A percentile compares a stretch with the other conserved stretches of the same genome.
phyloP scores from a whole-genome alignment of 352 stramenopile species.

The Albugo candida region DNA sequence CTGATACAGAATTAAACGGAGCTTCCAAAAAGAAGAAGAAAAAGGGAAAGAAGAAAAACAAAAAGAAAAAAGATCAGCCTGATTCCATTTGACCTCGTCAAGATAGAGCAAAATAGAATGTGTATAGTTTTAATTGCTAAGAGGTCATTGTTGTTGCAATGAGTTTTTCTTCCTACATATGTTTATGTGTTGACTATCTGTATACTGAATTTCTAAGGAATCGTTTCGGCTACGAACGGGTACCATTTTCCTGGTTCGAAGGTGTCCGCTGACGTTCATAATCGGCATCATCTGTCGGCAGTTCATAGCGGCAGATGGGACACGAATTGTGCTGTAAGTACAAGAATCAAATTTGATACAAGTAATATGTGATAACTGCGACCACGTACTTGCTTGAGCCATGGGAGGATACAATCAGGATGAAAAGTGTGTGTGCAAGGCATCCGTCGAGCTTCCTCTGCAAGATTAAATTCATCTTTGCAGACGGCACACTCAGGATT shows the following conservation, averaged over 20 bases:
- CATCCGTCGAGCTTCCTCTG: slow-evolving; percentile 50
- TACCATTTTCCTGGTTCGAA: too few species aligned
- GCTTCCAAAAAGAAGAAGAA: slow-evolving; percentile 52
- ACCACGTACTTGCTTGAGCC: slow-evolving; percentile 35
- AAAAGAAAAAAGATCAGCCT: slow-evolving; percentile 17
- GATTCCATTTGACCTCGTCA: too few species aligned
- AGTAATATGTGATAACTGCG: background rate
- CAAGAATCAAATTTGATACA: background rate
- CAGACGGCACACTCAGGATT: slow-evolving; percentile 70
- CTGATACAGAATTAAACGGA: slow-evolving; percentile 23
- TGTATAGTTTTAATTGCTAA: too few species aligned
- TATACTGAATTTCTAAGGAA: too few species aligned
- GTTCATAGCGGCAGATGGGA: slow-evolving; percentile 62
- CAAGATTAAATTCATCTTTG: slow-evolving; percentile 69
- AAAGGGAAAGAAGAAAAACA: slow-evolving; percentile 32
- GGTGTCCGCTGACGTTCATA: slow-evolving; percentile 34
- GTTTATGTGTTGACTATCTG: too few species aligned
- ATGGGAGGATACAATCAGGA: slow-evolving; percentile 70
- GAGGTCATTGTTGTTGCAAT: too few species aligned
- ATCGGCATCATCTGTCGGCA: slow-evolving; percentile 67
- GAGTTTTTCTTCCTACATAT: too few species aligned
- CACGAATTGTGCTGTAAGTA: slow-evolving; percentile 63
- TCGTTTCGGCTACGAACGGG: too few species aligned
- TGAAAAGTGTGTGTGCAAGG: slow-evolving; percentile 67
- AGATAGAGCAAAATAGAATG: too few species aligned